phyloP scores from a whole-genome alignment of 2,329 filamentous ascomycete species.

The Stagonosporopsis chrysanthemi region DNA sequence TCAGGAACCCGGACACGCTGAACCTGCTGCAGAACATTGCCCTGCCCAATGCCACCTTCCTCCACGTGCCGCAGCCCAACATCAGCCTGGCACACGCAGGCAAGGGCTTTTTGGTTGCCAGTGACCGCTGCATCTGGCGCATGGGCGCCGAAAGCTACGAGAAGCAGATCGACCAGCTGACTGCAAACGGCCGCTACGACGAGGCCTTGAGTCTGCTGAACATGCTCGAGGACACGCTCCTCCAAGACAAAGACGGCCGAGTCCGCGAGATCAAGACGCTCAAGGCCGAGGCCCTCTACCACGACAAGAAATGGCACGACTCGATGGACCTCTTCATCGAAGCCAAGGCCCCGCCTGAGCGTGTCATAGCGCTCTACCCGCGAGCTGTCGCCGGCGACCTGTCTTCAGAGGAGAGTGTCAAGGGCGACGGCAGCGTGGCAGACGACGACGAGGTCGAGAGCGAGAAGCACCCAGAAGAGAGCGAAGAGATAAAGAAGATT shows the following conservation, averaged over 20 bases:
- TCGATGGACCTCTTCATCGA: conserved; percentile 91
- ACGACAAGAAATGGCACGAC: conserved; percentile 80
- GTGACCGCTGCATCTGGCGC: conserved; percentile 91
- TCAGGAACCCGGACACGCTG: conserved; percentile 90
- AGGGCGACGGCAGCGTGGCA: conserved; percentile 51
- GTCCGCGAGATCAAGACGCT: conserved; percentile 87
- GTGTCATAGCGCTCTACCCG: conserved; percentile 86
- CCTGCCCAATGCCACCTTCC: conserved; percentile 79
- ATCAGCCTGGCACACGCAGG: conserved; percentile 94
- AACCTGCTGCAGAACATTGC: conserved; percentile 86
- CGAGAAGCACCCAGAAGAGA: conserved; percentile 30
- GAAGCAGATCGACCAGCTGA: conserved; percentile 82
- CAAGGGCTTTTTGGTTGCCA: conserved; percentile 93
- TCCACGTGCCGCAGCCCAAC: conserved; percentile 92
- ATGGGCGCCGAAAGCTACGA: conserved; percentile 95
- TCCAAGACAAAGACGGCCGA: conserved; percentile 81
- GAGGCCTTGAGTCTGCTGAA: conserved; percentile 89
- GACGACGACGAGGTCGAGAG: conserved; percentile 39
- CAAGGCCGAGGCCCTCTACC: conserved; percentile 87
- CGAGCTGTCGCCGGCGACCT: conserved; percentile 82
- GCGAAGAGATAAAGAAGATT: conserved; percentile 28
- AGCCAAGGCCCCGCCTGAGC: conserved; percentile 86
- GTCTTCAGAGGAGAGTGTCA: conserved; percentile 66
- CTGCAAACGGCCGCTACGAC: conserved; percentile 77
- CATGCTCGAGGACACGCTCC: conserved; percentile 90